Evolutionary conservation across 1,139 yeast species (phyloP), one percentile per base, ranked within the genome.

Genomic region (Pichia sp.): DNA sequence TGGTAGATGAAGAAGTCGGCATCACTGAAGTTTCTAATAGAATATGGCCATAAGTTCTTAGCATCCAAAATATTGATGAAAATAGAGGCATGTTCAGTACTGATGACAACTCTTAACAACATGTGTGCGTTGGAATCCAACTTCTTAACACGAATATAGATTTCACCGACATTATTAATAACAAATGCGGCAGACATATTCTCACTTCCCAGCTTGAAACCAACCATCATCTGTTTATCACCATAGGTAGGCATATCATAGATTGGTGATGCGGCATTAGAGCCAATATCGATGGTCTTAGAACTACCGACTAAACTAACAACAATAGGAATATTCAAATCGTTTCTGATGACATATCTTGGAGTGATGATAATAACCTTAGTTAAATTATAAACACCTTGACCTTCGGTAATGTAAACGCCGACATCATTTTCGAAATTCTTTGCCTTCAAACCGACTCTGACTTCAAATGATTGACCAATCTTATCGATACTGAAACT

Each of bases 111-210:
- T 60, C 85, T 83, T 30, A 90, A 66, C 44, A 94, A 70, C 15
- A 78, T 70, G 43, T 63, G 66, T 2, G 60, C 59, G 2, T 90
- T 90, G 20, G 75, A 69, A 33, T 76, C 77, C 28, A 76, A 79
- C 51, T 80, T 81, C 51, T 76, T 72, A 4, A 89, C 77, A 57
- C 93, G 86, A 55, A 93, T 71, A 60, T 77, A 86, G 0, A 86
- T 70, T 50, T 87, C 84, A 7, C 99, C 99, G 46, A 90, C 77
- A 60, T 91, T 95, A 48, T 85, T 82, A 54, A 93, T 79, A 24
- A 77, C 75, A 63, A 93, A 90, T 1, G 98, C 95, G 0, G 97
- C 83, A 1, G 97, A 85, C 96, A 96, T 90, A 34, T 76, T 73
- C 3, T 83, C 73, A 7, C 77, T 72, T 1, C 76, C 68, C 7